These are phyloP conservation scores for Cyathus striatus DNA, from an alignment of 768 basidiomycete genomes.

Conservation along the genomic window DNA sequence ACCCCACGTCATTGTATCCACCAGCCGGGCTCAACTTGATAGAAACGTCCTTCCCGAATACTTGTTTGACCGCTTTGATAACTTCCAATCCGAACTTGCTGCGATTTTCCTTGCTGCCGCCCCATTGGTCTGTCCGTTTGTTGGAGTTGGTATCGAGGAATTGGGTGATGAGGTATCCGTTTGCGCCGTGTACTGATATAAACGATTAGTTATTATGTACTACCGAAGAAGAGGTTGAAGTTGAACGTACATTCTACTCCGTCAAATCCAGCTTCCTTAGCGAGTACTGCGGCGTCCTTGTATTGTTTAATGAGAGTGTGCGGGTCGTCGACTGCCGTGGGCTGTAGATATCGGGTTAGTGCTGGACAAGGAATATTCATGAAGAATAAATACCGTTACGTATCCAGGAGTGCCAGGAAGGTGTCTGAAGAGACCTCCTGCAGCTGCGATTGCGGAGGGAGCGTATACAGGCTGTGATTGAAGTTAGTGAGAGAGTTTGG, in stretches of 20 bases:
- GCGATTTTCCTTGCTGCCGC: conserved; percentile 57
- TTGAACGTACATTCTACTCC: conserved; percentile 44
- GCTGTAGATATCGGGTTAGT: conserved; percentile 13
- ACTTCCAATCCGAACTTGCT: conserved; percentile 48
- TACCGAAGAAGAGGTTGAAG: neutral
- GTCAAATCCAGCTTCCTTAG: conserved; percentile 50
- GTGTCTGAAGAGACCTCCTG: conserved; percentile 34
- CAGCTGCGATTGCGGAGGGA: conserved; percentile 37
- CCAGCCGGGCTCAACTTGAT: conserved; percentile 39
- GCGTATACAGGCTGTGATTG: conserved; percentile 33
- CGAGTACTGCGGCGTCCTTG: conserved; percentile 39
- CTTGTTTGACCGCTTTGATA: conserved; percentile 31
- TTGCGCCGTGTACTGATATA: conserved; percentile 33
- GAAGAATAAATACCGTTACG: conserved; percentile 20
- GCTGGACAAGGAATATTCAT: neutral
- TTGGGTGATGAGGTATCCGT: conserved; percentile 41
- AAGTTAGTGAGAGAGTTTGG: neutral
- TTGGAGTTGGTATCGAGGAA: conserved; percentile 47
- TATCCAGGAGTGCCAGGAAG: conserved; percentile 32
- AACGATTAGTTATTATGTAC: neutral
- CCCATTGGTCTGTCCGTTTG: conserved; percentile 13
- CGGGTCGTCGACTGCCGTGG: conserved; percentile 38
- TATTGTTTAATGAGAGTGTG: conserved; percentile 28
- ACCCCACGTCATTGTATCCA: conserved; percentile 43
- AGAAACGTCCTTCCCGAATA: conserved; percentile 40